Percentiles rank a stretch among this genome's conserved stretches.
phyloP scores from a whole-genome alignment of 768 basidiomycete genomes.

The Calocera viscosa region DNA sequence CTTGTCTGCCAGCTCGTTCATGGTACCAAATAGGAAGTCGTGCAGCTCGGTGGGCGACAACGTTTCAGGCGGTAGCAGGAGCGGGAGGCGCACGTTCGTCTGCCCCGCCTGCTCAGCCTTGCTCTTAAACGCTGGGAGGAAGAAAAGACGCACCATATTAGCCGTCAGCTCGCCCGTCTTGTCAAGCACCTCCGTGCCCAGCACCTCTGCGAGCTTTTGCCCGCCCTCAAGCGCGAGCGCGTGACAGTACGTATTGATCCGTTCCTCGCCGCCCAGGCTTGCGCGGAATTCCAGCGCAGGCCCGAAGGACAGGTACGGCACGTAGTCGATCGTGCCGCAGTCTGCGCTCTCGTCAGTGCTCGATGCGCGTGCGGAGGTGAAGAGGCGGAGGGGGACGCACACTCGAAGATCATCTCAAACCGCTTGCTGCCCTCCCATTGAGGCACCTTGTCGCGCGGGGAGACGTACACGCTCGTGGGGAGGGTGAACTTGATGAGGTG shows the following conservation, averaged over 20 bases:
- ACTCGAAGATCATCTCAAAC: background rate
- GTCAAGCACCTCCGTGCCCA: constrained; percentile 55
- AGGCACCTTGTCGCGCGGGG: constrained; percentile 30
- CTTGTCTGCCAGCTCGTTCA: background rate
- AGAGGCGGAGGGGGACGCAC: background rate
- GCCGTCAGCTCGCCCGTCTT: constrained; percentile 46
- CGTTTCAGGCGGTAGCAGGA: background rate
- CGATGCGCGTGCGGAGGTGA: background rate
- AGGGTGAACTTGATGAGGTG: constrained; percentile 47
- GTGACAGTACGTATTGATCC: constrained; percentile 60
- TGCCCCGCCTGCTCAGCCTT: too few relatives aligned
- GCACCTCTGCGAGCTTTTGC: constrained; percentile 40
- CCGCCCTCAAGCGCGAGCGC: constrained; percentile 57
- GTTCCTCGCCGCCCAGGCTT: constrained; percentile 60
- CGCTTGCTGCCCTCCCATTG: background rate
- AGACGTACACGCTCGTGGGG: constrained; percentile 46
- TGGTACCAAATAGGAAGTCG: background rate
- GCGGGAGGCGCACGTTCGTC: constrained; percentile 1
- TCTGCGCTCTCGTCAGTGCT: background rate
- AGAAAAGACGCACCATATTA: constrained; percentile 48
- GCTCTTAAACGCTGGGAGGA: too few relatives aligned
- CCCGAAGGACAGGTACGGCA: background rate
- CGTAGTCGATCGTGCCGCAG: constrained; percentile 4
- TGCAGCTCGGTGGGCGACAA: background rate
- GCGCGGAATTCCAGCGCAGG: constrained; percentile 56